phyloP scores from a whole-genome alignment of 176 grass and related monocot species.

The Elymus sibiricus region DNA sequence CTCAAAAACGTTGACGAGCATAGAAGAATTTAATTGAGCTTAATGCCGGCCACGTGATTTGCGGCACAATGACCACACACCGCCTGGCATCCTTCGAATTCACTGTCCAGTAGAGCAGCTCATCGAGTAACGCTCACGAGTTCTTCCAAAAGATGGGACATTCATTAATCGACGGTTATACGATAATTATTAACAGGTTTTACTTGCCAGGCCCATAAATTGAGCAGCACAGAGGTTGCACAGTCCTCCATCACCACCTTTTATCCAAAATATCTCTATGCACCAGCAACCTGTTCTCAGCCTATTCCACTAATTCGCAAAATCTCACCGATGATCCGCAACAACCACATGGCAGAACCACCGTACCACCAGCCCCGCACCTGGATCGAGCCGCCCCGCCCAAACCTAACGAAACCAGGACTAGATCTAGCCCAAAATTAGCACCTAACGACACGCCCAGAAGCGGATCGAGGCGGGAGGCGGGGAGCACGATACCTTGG shows the following conservation, averaged over 20 bases:
- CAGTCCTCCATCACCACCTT: neutral
- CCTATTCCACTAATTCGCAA: conserved; percentile 9
- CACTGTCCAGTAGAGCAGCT: neutral
- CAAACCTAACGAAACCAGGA: conserved; percentile 22
- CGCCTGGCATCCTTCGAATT: neutral
- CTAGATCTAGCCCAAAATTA: conserved; percentile 15
- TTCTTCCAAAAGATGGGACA: neutral
- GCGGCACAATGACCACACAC: neutral
- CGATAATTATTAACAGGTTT: neutral
- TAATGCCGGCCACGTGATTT: neutral
- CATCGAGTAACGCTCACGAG: neutral
- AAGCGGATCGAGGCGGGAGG: conserved; percentile 17
- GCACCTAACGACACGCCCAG: neutral
- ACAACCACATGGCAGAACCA: neutral
- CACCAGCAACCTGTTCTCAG: neutral
- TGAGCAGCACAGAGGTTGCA: neutral
- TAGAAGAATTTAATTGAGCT: neutral
- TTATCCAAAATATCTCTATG: neutral
- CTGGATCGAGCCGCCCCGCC: neutral
- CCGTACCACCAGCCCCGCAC: neutral
- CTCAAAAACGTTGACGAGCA: too few species aligned
- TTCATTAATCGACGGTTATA: neutral
- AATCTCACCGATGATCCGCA: neutral
- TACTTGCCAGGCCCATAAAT: neutral
- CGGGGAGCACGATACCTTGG: conserved; percentile 42